A percentile compares a stretch with the other conserved stretches of the same genome.
Conservation (phyloP, 257 asterid genomes). For the Petrea volubilis region DNA sequence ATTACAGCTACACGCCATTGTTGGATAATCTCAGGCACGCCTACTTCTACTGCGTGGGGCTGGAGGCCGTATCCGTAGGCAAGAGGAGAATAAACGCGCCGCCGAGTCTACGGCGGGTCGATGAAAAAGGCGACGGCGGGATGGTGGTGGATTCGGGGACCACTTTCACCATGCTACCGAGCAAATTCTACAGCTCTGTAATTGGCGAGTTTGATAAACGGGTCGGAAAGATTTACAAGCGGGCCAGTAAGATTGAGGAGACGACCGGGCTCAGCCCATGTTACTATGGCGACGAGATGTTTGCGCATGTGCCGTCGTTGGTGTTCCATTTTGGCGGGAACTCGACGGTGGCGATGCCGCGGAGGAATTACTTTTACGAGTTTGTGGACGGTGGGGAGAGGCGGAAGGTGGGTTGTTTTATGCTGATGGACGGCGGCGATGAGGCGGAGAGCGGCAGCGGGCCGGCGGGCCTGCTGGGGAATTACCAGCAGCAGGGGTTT, state of each 20-base stretch:
- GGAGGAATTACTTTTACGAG: constrained; percentile 74
- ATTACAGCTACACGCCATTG: constrained; percentile 71
- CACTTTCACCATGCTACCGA: constrained; percentile 84
- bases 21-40: constrained; percentile 72
- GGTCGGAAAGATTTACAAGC: constrained; percentile 39
- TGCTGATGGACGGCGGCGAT: constrained; percentile 86
- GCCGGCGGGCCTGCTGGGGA: constrained; percentile 93
- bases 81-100: constrained; percentile 53
- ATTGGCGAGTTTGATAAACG: constrained; percentile 44
- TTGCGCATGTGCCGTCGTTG: constrained; percentile 44
- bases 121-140: constrained; percentile 74
- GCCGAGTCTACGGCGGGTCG: constrained; percentile 49
- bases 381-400: constrained; percentile 44
- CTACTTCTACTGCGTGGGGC: constrained; percentile 70
- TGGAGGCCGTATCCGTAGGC: constrained; percentile 70
- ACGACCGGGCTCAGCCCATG: constrained; percentile 83
- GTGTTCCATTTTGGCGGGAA: constrained; percentile 70
- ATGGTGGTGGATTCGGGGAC: constrained; percentile 99
- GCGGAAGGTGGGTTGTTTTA: constrained; percentile 72
- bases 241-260: constrained; percentile 65
- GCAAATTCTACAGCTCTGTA: constrained; percentile 47
- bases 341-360: constrained; percentile 83
- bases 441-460: constrained; percentile 74
- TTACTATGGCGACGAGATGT: constrained; percentile 36
- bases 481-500: constrained; percentile 95